Evolutionary conservation across 129 eudicot species (phyloP).

Genomic region (Flaveria bidentis): DNA sequence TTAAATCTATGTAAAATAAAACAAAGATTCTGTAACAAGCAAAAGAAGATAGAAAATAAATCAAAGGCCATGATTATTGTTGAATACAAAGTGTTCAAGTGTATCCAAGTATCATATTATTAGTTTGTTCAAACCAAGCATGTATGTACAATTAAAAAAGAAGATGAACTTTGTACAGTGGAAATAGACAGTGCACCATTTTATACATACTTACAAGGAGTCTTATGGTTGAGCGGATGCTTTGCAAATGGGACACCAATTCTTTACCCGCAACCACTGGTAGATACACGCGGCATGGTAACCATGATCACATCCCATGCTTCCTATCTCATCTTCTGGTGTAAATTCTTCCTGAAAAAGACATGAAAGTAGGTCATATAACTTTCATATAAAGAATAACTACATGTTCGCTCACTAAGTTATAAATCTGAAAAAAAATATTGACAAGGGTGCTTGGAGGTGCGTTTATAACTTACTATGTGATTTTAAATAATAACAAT

Average conservation of each 20-base stretch:
- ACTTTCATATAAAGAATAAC: not conserved
- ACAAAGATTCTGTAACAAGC: not conserved
- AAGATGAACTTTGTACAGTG: constrained; percentile 26
- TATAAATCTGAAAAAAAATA: not conserved
- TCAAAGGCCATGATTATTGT: constrained; percentile 14
- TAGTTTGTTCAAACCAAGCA: constrained; percentile 22
- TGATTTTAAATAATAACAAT: not conserved
- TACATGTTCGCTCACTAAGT: not conserved
- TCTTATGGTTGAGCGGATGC: constrained; percentile 37
- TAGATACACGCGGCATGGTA: constrained; percentile 64
- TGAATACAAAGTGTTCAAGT: constrained; percentile 13
- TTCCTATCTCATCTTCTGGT: constrained; percentile 70
- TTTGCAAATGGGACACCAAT: constrained; percentile 96
- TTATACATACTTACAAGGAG: constrained; percentile 12
- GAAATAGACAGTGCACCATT: constrained; percentile 13
- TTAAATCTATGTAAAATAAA: constrained; percentile 22
- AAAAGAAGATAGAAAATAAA: not conserved
- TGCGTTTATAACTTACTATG: not conserved
- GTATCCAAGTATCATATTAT: constrained; percentile 25
- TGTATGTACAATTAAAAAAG: constrained; percentile 25
- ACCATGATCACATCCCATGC: constrained; percentile 68
- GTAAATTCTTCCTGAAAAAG: constrained; percentile 74
- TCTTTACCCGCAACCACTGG: constrained; percentile 78
- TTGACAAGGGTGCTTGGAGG: not conserved
- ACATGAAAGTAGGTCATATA: not conserved